Evolutionary conservation across 345 rosid species (phyloP), one percentile per base, ranked within the genome.

Genomic region (Salix caprea): DNA sequence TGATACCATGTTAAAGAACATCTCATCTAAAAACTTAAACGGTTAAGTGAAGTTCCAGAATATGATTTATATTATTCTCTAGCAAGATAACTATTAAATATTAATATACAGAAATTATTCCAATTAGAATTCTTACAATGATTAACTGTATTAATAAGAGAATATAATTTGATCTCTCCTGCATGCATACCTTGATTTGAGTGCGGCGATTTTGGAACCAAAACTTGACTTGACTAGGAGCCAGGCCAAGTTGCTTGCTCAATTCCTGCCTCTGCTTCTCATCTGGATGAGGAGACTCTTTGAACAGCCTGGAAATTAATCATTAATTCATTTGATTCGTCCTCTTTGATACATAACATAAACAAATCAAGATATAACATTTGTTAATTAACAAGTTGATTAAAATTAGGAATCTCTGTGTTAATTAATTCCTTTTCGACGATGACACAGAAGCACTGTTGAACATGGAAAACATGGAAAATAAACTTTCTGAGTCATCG

Each of bases 171-270:
- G 62, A 56, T 56, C 62, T 56, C 11, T n/a, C n/a, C 62, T 56
- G n/a, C 26, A 19, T 54, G 30, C 1, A 5, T 81, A 91, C 98
- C 94, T 96, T 94, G 80, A 96, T 89, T 80, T 96, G 99, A 40
- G 99, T 96, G 36, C 99, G 89, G 42, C 99, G 96, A 83, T 96
- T 96, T 83, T 96, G 99, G 75, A 96, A 96, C 99, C 99, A 96
- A 86, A 96, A 96, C 87, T 96, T 96, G 85, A 96, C 98, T 83
- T 96, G 99, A 56, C 97, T 85, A 7, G 97, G 98, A 77, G 97
- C 97, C 48, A 96, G 92, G 15, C 99, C 99, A 70, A 96, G 77
- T 81, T 92, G 96, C 82, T 90, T 96, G 84, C 99, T 94, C 72
- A 96, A 76, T 64, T 93, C 97, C 65, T 96, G 98, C 83, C 99